These are phyloP conservation scores for Phytopythium litorale DNA, from an alignment of 352 stramenopile genomes.

Conservation along the genomic window DNA sequence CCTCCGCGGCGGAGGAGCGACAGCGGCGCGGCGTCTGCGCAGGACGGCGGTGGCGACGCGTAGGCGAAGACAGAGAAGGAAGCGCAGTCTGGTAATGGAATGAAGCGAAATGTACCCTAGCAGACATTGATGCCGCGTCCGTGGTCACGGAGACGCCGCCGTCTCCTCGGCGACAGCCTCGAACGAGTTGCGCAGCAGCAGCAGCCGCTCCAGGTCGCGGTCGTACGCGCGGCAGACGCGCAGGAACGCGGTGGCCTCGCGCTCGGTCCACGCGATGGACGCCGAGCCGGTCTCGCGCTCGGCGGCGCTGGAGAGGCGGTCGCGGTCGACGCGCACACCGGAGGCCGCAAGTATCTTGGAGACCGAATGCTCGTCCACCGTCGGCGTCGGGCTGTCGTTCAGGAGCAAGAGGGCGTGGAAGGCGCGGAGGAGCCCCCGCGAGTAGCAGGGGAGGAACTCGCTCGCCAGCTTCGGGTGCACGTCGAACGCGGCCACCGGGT, in stretches of 20 bases:
- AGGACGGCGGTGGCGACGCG: neutral
- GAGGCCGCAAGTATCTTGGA: constrained; percentile 20
- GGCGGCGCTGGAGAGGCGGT: neutral
- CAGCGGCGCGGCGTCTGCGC: neutral
- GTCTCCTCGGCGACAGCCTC: constrained; percentile 21
- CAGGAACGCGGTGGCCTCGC: constrained; percentile 17
- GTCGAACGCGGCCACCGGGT: constrained; percentile 21
- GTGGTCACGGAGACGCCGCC: neutral
- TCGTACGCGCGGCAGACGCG: constrained; percentile 29
- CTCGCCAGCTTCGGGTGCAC: constrained; percentile 26
- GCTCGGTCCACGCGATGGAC: neutral
- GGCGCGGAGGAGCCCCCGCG: constrained; percentile 34
- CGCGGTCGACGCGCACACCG: neutral
- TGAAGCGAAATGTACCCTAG: neutral
- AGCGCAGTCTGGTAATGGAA: neutral
- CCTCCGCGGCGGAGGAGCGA: neutral
- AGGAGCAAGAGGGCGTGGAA: constrained; percentile 23
- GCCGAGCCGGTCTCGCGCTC: neutral
- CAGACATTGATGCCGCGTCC: neutral
- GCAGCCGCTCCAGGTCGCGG: constrained; percentile 19
- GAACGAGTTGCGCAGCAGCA: constrained; percentile 42
- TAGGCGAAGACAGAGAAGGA: neutral
- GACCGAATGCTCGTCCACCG: neutral
- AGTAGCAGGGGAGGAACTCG: constrained; percentile 29
- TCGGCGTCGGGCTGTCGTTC: constrained; percentile 5